Conservation (phyloP, 768 basidiomycete genomes). For the Tulasnella sp. region DNA sequence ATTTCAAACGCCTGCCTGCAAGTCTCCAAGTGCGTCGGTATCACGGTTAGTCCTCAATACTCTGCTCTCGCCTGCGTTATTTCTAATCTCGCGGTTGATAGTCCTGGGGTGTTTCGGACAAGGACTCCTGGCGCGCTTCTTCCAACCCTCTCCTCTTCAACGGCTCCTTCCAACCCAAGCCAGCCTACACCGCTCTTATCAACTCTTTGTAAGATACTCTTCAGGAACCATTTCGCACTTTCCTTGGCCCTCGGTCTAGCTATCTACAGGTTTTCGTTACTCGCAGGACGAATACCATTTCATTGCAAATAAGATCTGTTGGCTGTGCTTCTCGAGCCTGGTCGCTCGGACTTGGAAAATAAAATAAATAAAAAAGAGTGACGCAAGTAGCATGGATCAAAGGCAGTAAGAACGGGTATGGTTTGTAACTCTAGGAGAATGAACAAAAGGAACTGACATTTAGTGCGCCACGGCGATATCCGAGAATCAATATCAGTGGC, state of each 20-base stretch:
- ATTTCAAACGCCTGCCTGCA: slow-evolving; percentile 10
- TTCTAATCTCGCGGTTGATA: background rate
- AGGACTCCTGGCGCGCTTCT: slow-evolving; percentile 11
- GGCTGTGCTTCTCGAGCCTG: background rate
- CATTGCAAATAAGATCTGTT: background rate
- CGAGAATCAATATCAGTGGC: too few relatives aligned
- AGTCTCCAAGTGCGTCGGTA: slow-evolving; percentile 13
- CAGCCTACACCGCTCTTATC: slow-evolving; percentile 14
- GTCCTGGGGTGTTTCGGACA: slow-evolving; percentile 17
- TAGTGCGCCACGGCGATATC: too few relatives aligned
- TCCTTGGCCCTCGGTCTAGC: background rate
- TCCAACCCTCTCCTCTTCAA: slow-evolving; percentile 17
- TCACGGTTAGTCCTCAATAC: slow-evolving; percentile 1
- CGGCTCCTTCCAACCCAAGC: slow-evolving; percentile 4
- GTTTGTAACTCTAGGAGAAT: too few relatives aligned
- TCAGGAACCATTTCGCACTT: background rate
- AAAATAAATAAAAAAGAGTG: background rate
- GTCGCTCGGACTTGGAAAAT: background rate
- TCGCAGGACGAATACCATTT: background rate
- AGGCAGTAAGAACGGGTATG: too few relatives aligned
- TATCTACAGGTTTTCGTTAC: background rate
- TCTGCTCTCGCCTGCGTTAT: background rate
- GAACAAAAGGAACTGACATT: too few relatives aligned
- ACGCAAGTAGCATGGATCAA: too few relatives aligned
- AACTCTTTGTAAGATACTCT: background rate